These are phyloP conservation scores for Teunomyces atbi DNA, from an alignment of 805 yeast genomes.

Conservation along the genomic window DNA sequence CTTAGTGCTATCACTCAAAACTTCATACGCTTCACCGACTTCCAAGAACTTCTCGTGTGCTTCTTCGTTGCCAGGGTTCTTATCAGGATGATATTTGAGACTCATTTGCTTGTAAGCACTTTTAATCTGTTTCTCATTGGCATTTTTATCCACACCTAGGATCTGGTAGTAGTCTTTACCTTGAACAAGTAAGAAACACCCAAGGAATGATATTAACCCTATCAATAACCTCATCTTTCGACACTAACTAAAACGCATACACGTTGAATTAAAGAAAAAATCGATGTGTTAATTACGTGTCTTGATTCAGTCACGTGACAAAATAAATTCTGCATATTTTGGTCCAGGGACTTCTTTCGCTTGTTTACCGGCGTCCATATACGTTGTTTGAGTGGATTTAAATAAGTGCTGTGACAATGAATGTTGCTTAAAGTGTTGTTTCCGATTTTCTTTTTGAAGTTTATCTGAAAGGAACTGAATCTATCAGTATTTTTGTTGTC, in stretches of 20 bases:
- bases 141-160: constrained; percentile 66
- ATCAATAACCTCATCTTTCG: constrained; percentile 6
- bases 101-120: constrained; percentile 79
- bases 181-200: constrained; percentile 12
- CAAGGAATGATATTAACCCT: constrained; percentile 6
- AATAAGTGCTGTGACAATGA: too few relatives aligned
- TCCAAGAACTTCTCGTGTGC: constrained; percentile 88
- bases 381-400: too few relatives aligned
- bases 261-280: constrained; percentile 6
- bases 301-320: not conserved
- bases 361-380: too few relatives aligned
- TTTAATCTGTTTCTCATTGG: constrained; percentile 79
- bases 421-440: too few relatives aligned
- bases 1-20: constrained; percentile 69
- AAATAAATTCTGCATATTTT: too few relatives aligned
- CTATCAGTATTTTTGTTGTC: too few relatives aligned
- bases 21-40: constrained; percentile 91
- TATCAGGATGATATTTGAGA: constrained; percentile 92
- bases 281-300: not conserved
- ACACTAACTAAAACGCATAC: constrained; percentile 1
- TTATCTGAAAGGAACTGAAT: too few relatives aligned
- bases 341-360: too few relatives aligned
- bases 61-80: constrained; percentile 70
- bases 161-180: constrained; percentile 53
- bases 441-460: too few relatives aligned